A percentile compares a stretch with the other conserved stretches of the same genome.
phyloP scores from a whole-genome alignment of 495 filamentous ascomycete genomes.

The Neurospora cerealis region DNA sequence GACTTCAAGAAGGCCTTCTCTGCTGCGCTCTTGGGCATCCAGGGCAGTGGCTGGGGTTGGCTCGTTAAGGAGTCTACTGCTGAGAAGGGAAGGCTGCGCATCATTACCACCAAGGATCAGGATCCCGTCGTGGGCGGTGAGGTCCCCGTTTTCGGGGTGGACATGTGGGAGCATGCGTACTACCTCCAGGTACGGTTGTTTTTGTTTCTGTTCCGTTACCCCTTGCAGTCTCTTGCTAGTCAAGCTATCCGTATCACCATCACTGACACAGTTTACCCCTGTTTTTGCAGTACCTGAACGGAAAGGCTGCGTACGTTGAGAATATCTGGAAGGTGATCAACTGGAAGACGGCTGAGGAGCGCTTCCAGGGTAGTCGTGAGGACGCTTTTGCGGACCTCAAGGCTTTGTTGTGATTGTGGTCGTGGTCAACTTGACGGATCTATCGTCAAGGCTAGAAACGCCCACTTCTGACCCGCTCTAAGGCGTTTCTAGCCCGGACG shows the following conservation, averaged over 20 bases:
- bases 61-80: conserved; percentile 59
- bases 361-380: conserved; percentile 44
- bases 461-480: too few relatives aligned
- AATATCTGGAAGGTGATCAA: conserved; percentile 97
- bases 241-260: conserved; percentile 1
- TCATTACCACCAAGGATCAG: conserved; percentile 82
- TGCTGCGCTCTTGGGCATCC: conserved; percentile 48
- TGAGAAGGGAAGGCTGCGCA: conserved; percentile 59
- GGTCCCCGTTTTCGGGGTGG: conserved; percentile 79
- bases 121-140: conserved; percentile 87
- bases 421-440: neutral
- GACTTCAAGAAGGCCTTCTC: conserved; percentile 71
- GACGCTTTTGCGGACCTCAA: conserved; percentile 26
- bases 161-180: conserved; percentile 79
- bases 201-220: conserved; percentile 32
- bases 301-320: conserved; percentile 93
- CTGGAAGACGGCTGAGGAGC: conserved; percentile 89
- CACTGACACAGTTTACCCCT: neutral
- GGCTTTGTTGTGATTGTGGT: conserved; percentile 17
- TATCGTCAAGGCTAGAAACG: neutral
- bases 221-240: neutral
- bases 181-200: conserved; percentile 69
- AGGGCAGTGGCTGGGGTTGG: conserved; percentile 73
- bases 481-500: too few relatives aligned
- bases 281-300: conserved; percentile 68